Base-by-base conservation (phyloP, 805 yeast species). In the Metschnikowia aberdeeniae region DNA sequence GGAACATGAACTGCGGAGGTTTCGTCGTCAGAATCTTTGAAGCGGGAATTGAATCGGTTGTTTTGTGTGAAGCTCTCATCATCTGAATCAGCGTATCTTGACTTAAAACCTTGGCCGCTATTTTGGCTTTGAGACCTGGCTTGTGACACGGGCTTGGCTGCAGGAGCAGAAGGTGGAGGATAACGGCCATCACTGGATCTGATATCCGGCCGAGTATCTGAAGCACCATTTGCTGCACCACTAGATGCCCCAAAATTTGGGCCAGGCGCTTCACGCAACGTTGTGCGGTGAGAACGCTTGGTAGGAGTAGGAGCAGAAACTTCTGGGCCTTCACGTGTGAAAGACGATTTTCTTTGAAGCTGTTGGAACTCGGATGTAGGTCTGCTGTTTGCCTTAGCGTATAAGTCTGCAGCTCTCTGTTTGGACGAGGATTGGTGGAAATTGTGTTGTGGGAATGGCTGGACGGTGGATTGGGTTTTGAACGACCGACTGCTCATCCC, bases 21-120 rank as follows among this genome's bases (percentile, higher is more conserved):
- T 13, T 65, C 66, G 24, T 64, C 67, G 34, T 64, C 67, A 2
- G 70, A 64, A 42, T 62, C 64, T 9, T 46, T 49, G 45, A 61
- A 57, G 30, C 68, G 54, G 6, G 68, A 62, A 36, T 49, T 49
- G 47, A 60, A 64, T 9, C 54, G 53, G 10, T 46, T 53, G 30
- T 37, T 37, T 4, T 31, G 28, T 12, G 41, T 36, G 36, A 30
- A 24, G 11, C 43, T 40, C 40, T 82, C 87, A 11, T 83, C 81
- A 55, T 82, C 86, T 3, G 86, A 80, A 57, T 83, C 89, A 5
- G 68, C 70, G 50, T 81, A 76, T 53, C 87, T 70, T 1, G 88
- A 81, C 45, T 66, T 75, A 61, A 71, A 76, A 32, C 40, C 34
- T 3, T 22, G 26, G 24, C 40, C 34, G n/a, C 24, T 27, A 12